Base-by-base conservation (phyloP, 2,329 filamentous ascomycete genomes). In the Apiospora phragmitis region DNA sequence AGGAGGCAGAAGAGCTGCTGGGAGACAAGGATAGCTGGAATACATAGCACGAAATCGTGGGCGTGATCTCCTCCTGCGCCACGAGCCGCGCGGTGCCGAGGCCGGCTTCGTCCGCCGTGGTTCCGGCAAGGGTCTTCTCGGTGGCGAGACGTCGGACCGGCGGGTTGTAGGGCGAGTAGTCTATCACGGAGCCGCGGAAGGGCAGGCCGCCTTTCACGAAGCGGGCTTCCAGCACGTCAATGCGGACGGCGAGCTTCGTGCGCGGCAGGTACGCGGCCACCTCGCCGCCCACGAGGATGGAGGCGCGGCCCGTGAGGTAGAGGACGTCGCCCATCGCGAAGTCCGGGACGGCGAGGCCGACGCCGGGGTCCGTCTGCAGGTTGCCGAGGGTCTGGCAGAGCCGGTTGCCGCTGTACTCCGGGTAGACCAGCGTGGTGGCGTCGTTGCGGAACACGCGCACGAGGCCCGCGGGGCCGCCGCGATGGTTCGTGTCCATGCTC, bases 371-470 rank as follows among this genome's bases (percentile, higher is more conserved):
- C 9, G 87, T 81, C 49, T 87, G 84, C 18, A 97, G 83, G 77
- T 97, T 97, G 1, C 94, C 94, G 0, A 97, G 86, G 0, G 92
- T 93, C 79, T 97, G 94, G 76, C 97, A 97, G 0, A 96, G 83
- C 21, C 93, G 85, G 79, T 97, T 97, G 9, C 94, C 94, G 0
- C 92, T 94, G 79, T 92, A 97, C 78, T 97, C 94, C 0, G 94
- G 94, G 80, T 94, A 97, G 3, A 92, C 85, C 18, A 97, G 80
- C 3, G 88, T 84, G 1, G 84, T 77, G 4, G 79, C 80, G 32
- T 84, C 80, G 70, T 92, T 91, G 26, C 86, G 87, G 1, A 91
- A 79, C 11, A 95, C 84, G 32, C 94, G 87, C 26, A 95, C 83
- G 76, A 97, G 95, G 0, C 94, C 94, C 0, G 86, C 84, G 1